phyloP scores from a whole-genome alignment of 1,284 basidiomycete genomes.

The Ganoderma resinaceum region DNA sequence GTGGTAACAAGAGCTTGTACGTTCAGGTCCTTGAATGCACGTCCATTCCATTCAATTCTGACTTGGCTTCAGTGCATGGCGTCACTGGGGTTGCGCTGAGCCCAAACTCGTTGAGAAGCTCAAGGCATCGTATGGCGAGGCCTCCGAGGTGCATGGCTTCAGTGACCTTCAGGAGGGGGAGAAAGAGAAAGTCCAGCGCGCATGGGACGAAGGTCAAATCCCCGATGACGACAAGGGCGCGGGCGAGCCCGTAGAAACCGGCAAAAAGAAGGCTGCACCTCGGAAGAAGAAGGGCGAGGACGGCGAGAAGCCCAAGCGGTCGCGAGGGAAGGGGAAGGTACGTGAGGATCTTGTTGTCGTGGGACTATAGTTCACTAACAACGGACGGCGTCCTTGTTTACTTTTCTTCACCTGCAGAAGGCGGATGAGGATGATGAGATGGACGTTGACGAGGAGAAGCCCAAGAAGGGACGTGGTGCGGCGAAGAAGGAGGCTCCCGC shows the following conservation, averaged over 20 bases:
- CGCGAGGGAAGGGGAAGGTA: conserved; percentile 45
- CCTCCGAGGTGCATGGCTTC: conserved; percentile 73
- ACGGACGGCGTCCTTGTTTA: background rate
- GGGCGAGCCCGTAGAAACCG: conserved; percentile 38
- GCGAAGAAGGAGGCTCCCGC: conserved; percentile 38
- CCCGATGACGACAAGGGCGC: conserved; percentile 72
- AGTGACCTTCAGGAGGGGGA: conserved; percentile 69
- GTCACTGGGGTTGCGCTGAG: conserved; percentile 85
- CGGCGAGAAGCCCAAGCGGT: conserved; percentile 47
- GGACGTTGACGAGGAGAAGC: conserved; percentile 47
- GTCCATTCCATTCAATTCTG: background rate
- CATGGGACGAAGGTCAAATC: conserved; percentile 77
- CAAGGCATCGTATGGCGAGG: conserved; percentile 64
- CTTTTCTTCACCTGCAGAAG: conserved; percentile 20
- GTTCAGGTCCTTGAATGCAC: conserved; percentile 28
- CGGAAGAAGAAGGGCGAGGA: conserved; percentile 45
- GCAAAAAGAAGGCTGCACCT: conserved; percentile 39
- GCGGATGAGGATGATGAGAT: conserved; percentile 36
- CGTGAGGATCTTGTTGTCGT: conserved; percentile 9
- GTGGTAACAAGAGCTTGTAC: conserved; percentile 74
- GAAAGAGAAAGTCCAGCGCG: conserved; percentile 69
- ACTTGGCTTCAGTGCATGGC: conserved; percentile 61
- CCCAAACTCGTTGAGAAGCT: conserved; percentile 70
- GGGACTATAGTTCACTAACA: conserved; percentile 8
- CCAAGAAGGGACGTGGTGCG: conserved; percentile 42